phyloP scores from a whole-genome alignment of 2,329 filamentous ascomycete species.

The Didymosphaeria variabile region DNA sequence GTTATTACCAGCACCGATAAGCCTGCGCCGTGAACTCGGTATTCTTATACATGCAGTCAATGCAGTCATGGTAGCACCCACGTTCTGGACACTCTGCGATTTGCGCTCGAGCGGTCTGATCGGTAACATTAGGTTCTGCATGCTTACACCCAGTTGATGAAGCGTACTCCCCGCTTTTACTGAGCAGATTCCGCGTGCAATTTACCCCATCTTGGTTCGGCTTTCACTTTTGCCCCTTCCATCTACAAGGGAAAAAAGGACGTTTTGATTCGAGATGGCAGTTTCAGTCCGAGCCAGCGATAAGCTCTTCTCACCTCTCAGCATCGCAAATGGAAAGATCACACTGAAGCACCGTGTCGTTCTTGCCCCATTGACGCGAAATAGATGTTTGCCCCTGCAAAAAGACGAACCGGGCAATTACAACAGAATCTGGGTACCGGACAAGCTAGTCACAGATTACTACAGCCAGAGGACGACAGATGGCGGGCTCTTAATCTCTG shows the following conservation, averaged over 20 bases:
- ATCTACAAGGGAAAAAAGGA: background rate
- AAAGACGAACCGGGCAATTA: conserved; percentile 51
- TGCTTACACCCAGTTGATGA: background rate
- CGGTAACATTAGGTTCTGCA: background rate
- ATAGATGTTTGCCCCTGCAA: conserved; percentile 55
- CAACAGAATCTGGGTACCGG: conserved; percentile 59
- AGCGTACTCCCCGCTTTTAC: background rate
- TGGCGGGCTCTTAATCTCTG: conserved; percentile 66
- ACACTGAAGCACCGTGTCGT: conserved; percentile 44
- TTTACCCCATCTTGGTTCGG: background rate
- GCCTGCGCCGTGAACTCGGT: too few relatives aligned
- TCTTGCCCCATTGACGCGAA: conserved; percentile 49
- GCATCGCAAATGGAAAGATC: conserved; percentile 44
- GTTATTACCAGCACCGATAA: background rate
- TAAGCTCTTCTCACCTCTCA: conserved; percentile 43
- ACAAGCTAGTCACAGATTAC: conserved; percentile 55
- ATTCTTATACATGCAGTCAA: background rate
- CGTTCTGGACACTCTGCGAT: background rate
- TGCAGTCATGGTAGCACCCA: background rate
- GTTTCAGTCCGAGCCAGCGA: background rate
- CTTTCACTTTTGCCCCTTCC: background rate
- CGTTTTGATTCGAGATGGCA: background rate
- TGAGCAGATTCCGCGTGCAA: background rate
- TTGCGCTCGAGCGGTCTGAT: background rate
- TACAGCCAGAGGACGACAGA: conserved; percentile 61